Evolutionary conservation across 495 filamentous ascomycete species (phyloP), one percentile per base, ranked within the genome.

Genomic region (Xylaria telfairii): DNA sequence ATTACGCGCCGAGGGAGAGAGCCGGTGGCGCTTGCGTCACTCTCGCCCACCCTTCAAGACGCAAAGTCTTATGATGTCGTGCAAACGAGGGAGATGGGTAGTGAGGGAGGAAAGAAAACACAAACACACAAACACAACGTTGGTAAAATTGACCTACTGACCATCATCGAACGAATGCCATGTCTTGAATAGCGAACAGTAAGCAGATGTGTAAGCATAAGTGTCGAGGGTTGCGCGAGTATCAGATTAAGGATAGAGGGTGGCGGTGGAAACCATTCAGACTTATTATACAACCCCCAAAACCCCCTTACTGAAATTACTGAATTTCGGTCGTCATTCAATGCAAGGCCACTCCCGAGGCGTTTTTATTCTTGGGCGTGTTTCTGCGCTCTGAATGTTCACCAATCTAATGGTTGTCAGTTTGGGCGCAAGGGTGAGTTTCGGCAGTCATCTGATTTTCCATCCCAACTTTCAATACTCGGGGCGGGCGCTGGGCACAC

Each of bases 231-330:
- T 24, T 62, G 59, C 5, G 21, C 42, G 59, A 19, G 37, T 62
- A 62, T 62, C 59, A 62, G 59, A 62, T 62, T 62, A 42, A 42
- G 59, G 37, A 28, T 24, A 12, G 47, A 30, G 4, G 19, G 64
- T 54, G 64, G 64, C 64, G 64, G 64, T 32, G 64, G 34, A 66
- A 66, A 39, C 28, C 41, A 26, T 1, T n/a, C 8, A n/a, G 3
- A 12, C 19, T 39, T 59, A 37, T 66, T 54, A 66, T 39, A 54
- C 64, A 53, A 42, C 64, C 64, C 64, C 64, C 46, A 54, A 66
- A 24, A 2, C 24, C 44, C 63, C 63, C 41, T 53, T 32, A 26
- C 56, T 37, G 4, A 8, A 37, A 4, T 8, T 37, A 37, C 8
- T 37, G 28, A 8, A 10, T 54, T 32, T 47, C 15, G 7, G 15